Conservation (phyloP, 2,329 filamentous ascomycete genomes). For the Neofusicoccum parvum region DNA sequence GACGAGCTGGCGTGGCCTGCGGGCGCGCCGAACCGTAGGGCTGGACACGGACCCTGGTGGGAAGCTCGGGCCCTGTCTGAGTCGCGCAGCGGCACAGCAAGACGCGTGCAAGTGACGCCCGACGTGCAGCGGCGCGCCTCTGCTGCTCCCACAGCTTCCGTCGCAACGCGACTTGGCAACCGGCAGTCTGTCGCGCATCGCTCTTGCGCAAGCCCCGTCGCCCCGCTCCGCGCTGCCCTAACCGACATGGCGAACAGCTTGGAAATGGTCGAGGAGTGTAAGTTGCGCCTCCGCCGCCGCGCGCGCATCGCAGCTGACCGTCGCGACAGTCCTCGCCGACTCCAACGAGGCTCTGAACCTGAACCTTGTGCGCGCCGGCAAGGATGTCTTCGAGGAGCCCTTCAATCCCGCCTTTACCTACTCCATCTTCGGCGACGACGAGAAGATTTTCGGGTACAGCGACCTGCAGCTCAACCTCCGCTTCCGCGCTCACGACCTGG, state of each 20-base stretch:
- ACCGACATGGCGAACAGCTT: constrained; percentile 2
- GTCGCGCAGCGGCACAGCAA: not conserved
- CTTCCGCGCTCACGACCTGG: constrained; percentile 73
- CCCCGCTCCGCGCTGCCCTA: not conserved
- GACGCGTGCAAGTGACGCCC: not conserved
- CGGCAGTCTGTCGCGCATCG: not conserved
- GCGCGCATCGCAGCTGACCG: constrained; percentile 12
- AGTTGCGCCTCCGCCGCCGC: constrained; percentile 17
- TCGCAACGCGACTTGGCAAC: not conserved
- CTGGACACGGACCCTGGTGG: not conserved
- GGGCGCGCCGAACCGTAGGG: constrained; percentile 4
- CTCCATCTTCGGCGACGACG: constrained; percentile 88
- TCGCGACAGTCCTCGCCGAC: constrained; percentile 29
- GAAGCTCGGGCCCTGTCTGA: not conserved
- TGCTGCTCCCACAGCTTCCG: constrained; percentile 9
- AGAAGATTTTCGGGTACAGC: constrained; percentile 88
- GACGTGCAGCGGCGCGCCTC: not conserved
- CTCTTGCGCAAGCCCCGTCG: not conserved
- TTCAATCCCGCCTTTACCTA: constrained; percentile 92
- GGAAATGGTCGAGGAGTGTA: constrained; percentile 37
- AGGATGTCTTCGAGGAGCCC: constrained; percentile 55
- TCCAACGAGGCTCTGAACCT: constrained; percentile 43
- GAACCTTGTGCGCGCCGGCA: constrained; percentile 37
- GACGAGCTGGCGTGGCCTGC: constrained; percentile 7
- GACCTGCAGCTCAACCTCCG: constrained; percentile 74